Percentiles rank a stretch among this genome's conserved stretches.
phyloP scores from a whole-genome alignment of 2,329 filamentous ascomycete species.

The Knoxdaviesia proteae region DNA sequence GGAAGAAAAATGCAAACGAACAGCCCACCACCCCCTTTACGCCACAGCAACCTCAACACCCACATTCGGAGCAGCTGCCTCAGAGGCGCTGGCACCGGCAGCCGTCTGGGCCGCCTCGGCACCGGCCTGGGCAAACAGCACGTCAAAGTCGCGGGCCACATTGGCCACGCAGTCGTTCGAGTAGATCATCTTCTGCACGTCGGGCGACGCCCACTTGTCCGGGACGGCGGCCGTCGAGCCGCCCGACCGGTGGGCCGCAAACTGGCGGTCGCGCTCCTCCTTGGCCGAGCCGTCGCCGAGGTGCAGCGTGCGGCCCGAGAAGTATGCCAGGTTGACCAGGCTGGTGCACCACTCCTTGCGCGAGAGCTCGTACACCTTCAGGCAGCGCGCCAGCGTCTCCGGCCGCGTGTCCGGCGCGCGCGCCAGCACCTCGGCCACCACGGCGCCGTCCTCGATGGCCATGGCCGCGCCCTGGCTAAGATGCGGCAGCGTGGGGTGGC shows the following conservation, averaged over 20 bases:
- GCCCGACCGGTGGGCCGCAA: conserved; percentile 28
- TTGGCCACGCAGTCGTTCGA: conserved; percentile 38
- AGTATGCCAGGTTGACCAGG: conserved; percentile 31
- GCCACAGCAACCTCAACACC: too few relatives aligned
- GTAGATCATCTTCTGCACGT: conserved; percentile 47
- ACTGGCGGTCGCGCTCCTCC: conserved; percentile 35
- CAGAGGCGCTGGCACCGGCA: not conserved
- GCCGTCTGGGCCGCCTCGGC: too few relatives aligned
- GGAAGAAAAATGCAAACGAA: not conserved
- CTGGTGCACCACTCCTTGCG: conserved; percentile 31
- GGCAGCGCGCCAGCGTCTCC: conserved; percentile 22
- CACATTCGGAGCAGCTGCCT: not conserved
- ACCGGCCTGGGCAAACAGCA: conserved; percentile 15
- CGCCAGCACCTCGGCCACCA: conserved; percentile 31
- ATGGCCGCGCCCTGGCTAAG: conserved; percentile 47
- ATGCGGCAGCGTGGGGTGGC: conserved; percentile 47
- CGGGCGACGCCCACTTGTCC: conserved; percentile 51
- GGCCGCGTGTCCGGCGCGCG: conserved; percentile 15
- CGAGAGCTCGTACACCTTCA: conserved; percentile 32
- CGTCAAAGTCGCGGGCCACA: conserved; percentile 27
- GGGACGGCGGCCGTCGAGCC: conserved; percentile 29
- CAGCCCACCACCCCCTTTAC: not conserved
- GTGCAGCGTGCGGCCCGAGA: conserved; percentile 32
- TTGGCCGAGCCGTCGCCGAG: conserved; percentile 35
- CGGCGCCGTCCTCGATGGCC: conserved; percentile 45